phyloP scores from a whole-genome alignment of 768 basidiomycete genomes.

The Tricholoma terreum region DNA sequence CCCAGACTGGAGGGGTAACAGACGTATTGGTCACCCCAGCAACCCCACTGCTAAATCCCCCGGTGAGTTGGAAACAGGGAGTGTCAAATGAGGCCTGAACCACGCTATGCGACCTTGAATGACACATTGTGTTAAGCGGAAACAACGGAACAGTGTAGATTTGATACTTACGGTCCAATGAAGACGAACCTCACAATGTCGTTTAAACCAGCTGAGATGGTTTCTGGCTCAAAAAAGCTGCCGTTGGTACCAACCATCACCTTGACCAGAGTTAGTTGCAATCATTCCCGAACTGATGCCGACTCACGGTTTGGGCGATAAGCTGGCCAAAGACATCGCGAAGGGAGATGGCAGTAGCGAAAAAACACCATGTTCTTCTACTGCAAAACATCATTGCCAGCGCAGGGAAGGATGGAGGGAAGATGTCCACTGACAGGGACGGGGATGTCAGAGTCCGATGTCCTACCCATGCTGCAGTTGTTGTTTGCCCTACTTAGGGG shows the following conservation, averaged over 20 bases:
- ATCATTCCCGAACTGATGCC: not conserved
- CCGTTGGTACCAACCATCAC: constrained; percentile 35
- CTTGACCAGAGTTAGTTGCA: constrained; percentile 16
- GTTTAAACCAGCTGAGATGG: constrained; percentile 26
- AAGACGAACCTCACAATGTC: constrained; percentile 40
- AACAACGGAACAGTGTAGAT: not conserved
- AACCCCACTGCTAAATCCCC: constrained; percentile 40
- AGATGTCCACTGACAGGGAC: too few relatives aligned
- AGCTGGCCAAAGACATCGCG: not conserved
- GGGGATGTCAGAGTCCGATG: too few relatives aligned
- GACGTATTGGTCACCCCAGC: constrained; percentile 20
- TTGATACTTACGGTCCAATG: constrained; percentile 29
- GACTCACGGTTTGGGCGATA: not conserved
- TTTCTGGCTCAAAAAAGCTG: constrained; percentile 20
- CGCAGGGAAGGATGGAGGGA: not conserved
- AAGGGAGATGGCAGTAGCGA: not conserved
- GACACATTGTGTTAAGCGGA: not conserved
- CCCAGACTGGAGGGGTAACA: constrained; percentile 27
- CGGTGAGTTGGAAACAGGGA: constrained; percentile 37
- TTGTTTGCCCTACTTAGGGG: too few relatives aligned
- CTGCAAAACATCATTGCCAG: not conserved
- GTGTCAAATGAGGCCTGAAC: constrained; percentile 34
- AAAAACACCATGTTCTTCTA: not conserved
- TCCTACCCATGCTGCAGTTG: too few relatives aligned
- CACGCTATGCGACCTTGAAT: constrained; percentile 35